A percentile compares a stretch with the other conserved stretches of the same genome.
These are phyloP conservation scores for Ceratorhiza oryzae-sativae DNA, from an alignment of 1,284 basidiomycete genomes.

Conservation along the genomic window DNA sequence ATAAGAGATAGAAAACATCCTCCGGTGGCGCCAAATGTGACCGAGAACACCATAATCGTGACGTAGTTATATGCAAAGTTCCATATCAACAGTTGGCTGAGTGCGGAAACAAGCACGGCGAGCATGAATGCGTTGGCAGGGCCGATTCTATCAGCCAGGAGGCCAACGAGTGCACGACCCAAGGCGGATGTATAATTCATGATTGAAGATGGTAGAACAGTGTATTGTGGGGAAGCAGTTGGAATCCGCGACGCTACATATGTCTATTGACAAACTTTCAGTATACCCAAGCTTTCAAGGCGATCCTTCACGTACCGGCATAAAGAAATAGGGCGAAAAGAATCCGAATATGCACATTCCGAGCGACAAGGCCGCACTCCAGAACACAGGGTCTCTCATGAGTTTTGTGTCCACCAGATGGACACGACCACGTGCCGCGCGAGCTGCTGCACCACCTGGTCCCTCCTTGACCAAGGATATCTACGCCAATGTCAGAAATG, in stretches of 20 bases:
- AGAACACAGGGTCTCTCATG: constrained; percentile 43
- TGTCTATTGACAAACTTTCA: constrained; percentile 38
- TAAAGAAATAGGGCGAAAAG: constrained; percentile 39
- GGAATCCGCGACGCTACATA: constrained; percentile 44
- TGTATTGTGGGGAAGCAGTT: constrained; percentile 37
- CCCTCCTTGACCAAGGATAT: constrained; percentile 35
- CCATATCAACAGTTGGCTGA: constrained; percentile 46
- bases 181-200: constrained; percentile 45
- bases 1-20: constrained; percentile 42
- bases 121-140: constrained; percentile 46
- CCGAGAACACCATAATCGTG: constrained; percentile 44
- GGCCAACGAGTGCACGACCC: constrained; percentile 44
- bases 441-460: constrained; percentile 12
- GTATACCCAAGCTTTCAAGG: constrained; percentile 39
- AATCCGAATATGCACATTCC: constrained; percentile 40
- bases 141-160: constrained; percentile 45
- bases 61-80: constrained; percentile 46
- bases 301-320: constrained; percentile 40
- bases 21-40: constrained; percentile 42
- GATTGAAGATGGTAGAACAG: constrained; percentile 44
- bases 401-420: constrained; percentile 41
- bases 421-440: constrained; percentile 15
- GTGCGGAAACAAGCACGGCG: constrained; percentile 43
- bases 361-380: constrained; percentile 40
- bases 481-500: not conserved